Conservation (phyloP, 176 grass and related monocot species). For the Oropetium thomaeum region DNA sequence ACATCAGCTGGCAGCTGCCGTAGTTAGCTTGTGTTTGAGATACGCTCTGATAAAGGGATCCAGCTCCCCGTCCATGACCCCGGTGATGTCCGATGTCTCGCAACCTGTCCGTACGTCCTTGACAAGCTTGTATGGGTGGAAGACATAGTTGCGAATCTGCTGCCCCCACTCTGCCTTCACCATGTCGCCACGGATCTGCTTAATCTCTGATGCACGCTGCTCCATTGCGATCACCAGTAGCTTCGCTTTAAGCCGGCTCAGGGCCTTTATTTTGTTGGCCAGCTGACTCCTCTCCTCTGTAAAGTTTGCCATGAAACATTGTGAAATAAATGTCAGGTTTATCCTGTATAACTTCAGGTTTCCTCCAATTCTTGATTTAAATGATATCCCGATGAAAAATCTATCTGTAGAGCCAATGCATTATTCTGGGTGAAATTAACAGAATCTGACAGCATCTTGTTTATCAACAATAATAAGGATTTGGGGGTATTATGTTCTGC, state of each 20-base stretch:
- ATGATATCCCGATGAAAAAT: background rate
- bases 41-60: conserved; percentile 82
- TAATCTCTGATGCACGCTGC: conserved; percentile 93
- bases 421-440: background rate
- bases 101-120: conserved; percentile 80
- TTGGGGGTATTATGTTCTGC: background rate
- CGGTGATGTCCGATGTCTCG: conserved; percentile 66
- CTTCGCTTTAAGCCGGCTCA: conserved; percentile 84
- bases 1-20: background rate
- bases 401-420: background rate
- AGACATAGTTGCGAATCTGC: conserved; percentile 97
- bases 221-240: conserved; percentile 81
- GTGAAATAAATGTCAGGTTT: conserved; percentile 20
- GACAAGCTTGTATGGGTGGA: conserved; percentile 97
- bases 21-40: conserved; percentile 62
- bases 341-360: background rate
- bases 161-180: conserved; percentile 99
- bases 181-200: conserved; percentile 79
- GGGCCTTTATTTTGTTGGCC: conserved; percentile 87
- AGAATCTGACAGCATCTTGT: background rate
- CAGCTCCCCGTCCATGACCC: conserved; percentile 83
- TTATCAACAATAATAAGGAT: background rate
- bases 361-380: background rate
- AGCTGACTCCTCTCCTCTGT: conserved; percentile 92
- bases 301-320: conserved; percentile 19